phyloP scores from a whole-genome alignment of 1,284 basidiomycete genomes.

The Ceratobasidium sp. region DNA sequence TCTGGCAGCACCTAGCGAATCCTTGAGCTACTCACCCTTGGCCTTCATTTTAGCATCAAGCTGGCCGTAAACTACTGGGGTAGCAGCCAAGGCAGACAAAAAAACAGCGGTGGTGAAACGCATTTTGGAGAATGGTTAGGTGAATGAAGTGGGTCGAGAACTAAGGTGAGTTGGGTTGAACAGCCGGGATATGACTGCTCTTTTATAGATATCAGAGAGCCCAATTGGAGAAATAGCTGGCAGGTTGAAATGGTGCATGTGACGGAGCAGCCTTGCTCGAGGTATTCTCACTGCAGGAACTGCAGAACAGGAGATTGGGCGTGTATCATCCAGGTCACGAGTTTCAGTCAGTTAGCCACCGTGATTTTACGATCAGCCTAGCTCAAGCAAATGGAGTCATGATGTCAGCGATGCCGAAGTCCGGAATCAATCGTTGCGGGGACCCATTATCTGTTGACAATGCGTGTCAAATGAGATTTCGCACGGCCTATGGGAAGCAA shows the following conservation, averaged over 20 bases:
- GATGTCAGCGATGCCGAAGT: neutral
- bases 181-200: neutral
- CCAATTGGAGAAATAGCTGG: constrained; percentile 1
- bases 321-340: neutral
- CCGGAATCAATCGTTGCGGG: neutral
- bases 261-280: neutral
- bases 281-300: neutral
- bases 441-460: neutral
- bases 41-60: constrained; percentile 33
- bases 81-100: neutral
- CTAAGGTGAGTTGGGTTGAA: neutral
- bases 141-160: neutral
- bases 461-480: neutral
- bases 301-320: too few species aligned
- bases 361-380: neutral
- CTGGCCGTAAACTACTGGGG: constrained; percentile 1
- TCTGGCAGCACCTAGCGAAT: too few species aligned
- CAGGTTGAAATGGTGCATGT: neutral
- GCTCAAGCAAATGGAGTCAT: neutral
- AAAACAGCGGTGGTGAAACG: neutral
- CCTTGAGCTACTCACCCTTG: constrained; percentile 9
- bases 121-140: neutral
- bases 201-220: neutral
- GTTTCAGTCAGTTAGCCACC: neutral
- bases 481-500: neutral